These are phyloP conservation scores for Kuraishia cidri DNA, from an alignment of 805 yeast species.

Conservation along the genomic window DNA sequence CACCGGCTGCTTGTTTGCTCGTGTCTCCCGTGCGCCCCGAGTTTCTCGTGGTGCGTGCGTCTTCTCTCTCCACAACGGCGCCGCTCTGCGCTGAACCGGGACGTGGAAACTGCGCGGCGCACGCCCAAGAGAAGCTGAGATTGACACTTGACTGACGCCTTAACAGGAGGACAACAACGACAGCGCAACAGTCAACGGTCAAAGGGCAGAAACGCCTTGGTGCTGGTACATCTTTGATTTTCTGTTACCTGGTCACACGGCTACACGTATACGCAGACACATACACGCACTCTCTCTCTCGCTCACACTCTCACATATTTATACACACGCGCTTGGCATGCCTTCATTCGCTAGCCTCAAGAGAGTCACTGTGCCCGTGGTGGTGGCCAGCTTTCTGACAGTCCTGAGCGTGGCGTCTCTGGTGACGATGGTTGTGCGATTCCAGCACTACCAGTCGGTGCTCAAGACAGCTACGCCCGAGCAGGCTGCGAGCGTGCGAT, in stretches of 20 bases:
- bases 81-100: too few relatives aligned
- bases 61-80: too few relatives aligned
- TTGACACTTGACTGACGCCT: not conserved
- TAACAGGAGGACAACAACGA: too few relatives aligned
- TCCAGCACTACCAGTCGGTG: constrained; percentile 19
- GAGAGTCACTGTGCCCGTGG: constrained; percentile 28
- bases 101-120: too few relatives aligned
- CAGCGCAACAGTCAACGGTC: too few relatives aligned
- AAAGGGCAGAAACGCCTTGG: too few relatives aligned
- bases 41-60: too few relatives aligned
- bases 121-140: too few relatives aligned
- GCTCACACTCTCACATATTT: too few relatives aligned
- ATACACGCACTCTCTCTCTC: not conserved
- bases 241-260: not conserved
- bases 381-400: constrained; percentile 34
- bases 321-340: too few relatives aligned
- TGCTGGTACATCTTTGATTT: too few relatives aligned
- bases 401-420: constrained; percentile 29
- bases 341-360: constrained; percentile 11
- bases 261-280: not conserved
- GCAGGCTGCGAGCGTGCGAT: constrained; percentile 10
- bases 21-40: not conserved
- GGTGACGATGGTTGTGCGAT: constrained; percentile 31
- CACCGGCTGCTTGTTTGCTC: too few relatives aligned
- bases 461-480: constrained; percentile 6